Percentiles rank a stretch among this genome's conserved stretches.
These are phyloP conservation scores for Termitomyces sp. DNA, from an alignment of 768 basidiomycete genomes.

Conservation along the genomic window DNA sequence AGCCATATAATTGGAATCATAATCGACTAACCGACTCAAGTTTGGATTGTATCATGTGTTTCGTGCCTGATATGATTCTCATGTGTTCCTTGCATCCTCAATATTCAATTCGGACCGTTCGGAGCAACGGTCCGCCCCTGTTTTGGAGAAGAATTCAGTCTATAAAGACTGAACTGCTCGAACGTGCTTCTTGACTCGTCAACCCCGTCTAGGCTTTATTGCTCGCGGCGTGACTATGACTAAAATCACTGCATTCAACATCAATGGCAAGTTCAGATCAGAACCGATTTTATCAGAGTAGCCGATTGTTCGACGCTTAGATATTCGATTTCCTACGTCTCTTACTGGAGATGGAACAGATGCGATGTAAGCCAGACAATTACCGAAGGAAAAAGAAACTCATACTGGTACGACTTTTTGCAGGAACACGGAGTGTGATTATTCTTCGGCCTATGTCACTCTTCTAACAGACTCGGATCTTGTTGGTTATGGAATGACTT, in stretches of 20 bases:
- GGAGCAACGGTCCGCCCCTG: not conserved
- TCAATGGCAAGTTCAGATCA: constrained; percentile 38
- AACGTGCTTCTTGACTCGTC: not conserved
- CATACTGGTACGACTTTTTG: not conserved
- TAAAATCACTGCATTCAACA: constrained; percentile 53
- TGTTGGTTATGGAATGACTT: constrained; percentile 90
- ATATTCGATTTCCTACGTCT: constrained; percentile 90
- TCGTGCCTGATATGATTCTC: not conserved
- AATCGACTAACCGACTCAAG: too few relatives aligned
- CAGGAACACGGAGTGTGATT: constrained; percentile 95
- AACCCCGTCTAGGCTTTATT: not conserved
- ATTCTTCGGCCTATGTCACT: constrained; percentile 87
- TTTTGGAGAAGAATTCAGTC: not conserved
- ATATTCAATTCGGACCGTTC: constrained; percentile 1
- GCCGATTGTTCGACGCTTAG: constrained; percentile 28
- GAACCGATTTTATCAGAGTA: not conserved
- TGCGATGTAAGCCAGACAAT: constrained; percentile 59
- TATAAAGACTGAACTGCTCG: not conserved
- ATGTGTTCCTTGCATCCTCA: not conserved
- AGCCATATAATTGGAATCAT: not conserved
- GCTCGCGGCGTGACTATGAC: too few relatives aligned
- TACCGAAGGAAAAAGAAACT: not conserved
- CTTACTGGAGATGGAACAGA: constrained; percentile 89
- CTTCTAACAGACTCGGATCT: constrained; percentile 72
- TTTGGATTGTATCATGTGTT: not conserved